Base-by-base conservation (phyloP, 768 basidiomycete genomes). In the Trametes meyenii region DNA sequence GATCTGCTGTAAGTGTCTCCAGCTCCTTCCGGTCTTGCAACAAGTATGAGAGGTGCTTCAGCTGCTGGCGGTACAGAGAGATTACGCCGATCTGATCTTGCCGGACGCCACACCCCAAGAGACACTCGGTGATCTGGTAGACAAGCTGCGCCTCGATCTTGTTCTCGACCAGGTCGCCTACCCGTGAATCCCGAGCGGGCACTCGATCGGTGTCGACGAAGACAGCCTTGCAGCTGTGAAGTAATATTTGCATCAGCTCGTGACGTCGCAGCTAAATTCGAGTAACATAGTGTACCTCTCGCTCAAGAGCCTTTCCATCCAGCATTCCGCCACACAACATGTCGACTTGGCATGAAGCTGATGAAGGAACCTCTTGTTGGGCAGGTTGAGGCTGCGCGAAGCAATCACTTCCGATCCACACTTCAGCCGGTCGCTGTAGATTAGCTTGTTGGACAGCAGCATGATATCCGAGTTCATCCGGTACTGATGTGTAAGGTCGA, bases 401-500 rank as follows among this genome's bases (percentile, higher is more conserved):
- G 91, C 90, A 12, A 96, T 85, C 17, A 77, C 76, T 48, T 86
- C 84, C 11, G 83, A 88, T 4, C 96, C 97, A 70, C 94, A 96
- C 49, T 77, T 80, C 43, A 98, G 79, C 19, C 88, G 81, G 60
- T 89, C 83, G 11, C 82, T 78, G 68, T 98, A 98, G 11, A 98
- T 87, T 49, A 98, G 85, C 58, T 79, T 81, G 73, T 98, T 98
- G 1, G 92, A 92, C 10, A 98, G 78, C 11, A 83, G 71, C 96
- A 98, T 98, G 71, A 98, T 97, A 62, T 96, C 94, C 57, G 84
- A 84, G 73, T 96, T 98, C 97, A 98, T 98, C 46, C 97, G 83
- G 71, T 98, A 99, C 71, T 99, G 97, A 59, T 89, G 81, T 0
- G 85, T 81, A 44, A 99, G 82, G 65, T 97, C 92, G 23, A 91